Evolutionary conservation across 1,284 basidiomycete genomes (phyloP).

Genomic region (Melampsora larici-populina): DNA sequence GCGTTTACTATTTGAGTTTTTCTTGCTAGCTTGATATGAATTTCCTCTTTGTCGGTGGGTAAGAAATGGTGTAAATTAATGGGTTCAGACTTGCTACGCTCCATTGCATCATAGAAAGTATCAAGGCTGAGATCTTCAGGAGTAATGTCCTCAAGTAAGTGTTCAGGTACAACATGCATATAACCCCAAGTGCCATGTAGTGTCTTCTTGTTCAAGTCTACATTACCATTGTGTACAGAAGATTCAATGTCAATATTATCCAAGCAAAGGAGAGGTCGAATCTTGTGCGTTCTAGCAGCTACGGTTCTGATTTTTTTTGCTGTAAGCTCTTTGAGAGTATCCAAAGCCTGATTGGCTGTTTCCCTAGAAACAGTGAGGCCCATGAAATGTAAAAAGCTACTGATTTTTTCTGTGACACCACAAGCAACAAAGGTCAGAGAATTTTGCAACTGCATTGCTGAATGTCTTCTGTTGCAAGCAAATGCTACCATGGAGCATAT

Average conservation of each 20-base stretch:
- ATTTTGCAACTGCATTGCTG: background rate
- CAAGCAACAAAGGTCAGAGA: constrained; percentile 9
- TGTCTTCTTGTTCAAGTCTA: background rate
- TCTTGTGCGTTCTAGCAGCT: background rate
- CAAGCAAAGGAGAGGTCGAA: constrained; percentile 12
- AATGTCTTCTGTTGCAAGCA: background rate
- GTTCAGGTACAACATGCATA: background rate
- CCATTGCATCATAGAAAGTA: background rate
- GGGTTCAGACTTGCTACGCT: background rate
- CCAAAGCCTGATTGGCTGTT: background rate
- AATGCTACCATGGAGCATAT: background rate
- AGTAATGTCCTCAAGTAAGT: background rate
- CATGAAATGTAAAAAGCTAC: constrained; percentile 1
- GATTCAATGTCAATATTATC: constrained; percentile 23
- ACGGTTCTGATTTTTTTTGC: background rate
- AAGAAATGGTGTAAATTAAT: constrained; percentile 11
- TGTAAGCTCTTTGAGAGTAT: background rate
- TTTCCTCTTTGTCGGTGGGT: background rate
- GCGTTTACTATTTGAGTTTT: constrained; percentile 11
- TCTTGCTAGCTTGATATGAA: background rate
- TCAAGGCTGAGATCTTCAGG: background rate
- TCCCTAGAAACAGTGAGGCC: background rate
- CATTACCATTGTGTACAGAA: background rate
- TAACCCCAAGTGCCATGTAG: constrained; percentile 31
- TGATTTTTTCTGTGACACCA: constrained; percentile 13